A percentile compares a stretch with the other conserved stretches of the same genome.
These are phyloP conservation scores for Colletotrichum graminicola DNA, from an alignment of 2,329 filamentous ascomycete genomes.

Conservation along the genomic window DNA sequence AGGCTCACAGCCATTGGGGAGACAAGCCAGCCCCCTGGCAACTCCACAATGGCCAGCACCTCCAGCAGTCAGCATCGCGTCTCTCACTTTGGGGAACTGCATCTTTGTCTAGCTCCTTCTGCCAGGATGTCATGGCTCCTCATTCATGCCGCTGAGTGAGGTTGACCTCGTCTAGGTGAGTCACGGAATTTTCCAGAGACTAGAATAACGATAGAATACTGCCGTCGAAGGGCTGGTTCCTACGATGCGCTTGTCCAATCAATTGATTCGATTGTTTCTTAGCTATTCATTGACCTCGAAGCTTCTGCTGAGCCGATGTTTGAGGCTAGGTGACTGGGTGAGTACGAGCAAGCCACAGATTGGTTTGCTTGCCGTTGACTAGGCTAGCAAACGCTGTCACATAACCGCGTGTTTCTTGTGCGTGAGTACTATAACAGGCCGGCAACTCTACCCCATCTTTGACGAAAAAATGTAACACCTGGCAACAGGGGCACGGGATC, in stretches of 20 bases:
- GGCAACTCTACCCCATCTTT: not conserved
- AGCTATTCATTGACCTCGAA: not conserved
- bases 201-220: not conserved
- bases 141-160: not conserved
- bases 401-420: not conserved
- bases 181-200: not conserved
- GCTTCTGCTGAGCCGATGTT: not conserved
- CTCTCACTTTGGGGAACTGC: not conserved
- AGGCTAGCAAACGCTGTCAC: not conserved
- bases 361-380: not conserved
- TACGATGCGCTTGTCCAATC: not conserved
- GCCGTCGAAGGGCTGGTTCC: not conserved
- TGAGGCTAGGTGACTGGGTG: not conserved
- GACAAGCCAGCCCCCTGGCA: not conserved
- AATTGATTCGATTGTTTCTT: not conserved
- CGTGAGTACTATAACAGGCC: too few species aligned
- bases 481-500: not conserved
- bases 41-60: constrained; percentile 4
- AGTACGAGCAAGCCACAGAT: not conserved
- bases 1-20: not conserved
- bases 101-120: not conserved
- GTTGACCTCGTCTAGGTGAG: not conserved
- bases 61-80: not conserved
- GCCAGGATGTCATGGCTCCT: not conserved
- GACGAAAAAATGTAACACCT: not conserved